Percentiles rank a stretch among this genome's conserved stretches.
These are phyloP conservation scores for Talaromyces trachyspermus DNA, from an alignment of 495 filamentous ascomycete genomes.

Conservation along the genomic window DNA sequence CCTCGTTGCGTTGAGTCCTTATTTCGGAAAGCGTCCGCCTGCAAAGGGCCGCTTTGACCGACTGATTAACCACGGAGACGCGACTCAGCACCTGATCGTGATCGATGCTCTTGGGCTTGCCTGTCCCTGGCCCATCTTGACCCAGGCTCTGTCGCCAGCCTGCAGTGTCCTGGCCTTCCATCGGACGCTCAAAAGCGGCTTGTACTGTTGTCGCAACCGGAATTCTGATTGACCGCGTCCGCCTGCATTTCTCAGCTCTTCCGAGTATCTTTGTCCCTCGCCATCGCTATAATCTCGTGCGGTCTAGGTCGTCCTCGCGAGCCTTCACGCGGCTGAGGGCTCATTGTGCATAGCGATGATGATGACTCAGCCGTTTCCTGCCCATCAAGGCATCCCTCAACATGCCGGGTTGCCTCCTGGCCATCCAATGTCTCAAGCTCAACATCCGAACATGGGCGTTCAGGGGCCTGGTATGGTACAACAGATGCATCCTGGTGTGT, in stretches of 20 bases:
- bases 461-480: slow-evolving; percentile 59
- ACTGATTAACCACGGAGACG: background rate
- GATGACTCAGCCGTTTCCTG: slow-evolving; percentile 63
- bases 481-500: slow-evolving; percentile 79
- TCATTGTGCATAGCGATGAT: slow-evolving; percentile 56
- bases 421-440: slow-evolving; percentile 64
- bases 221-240: slow-evolving; percentile 26
- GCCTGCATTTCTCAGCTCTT: slow-evolving; percentile 17
- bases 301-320: slow-evolving; percentile 10
- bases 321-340: slow-evolving; percentile 27
- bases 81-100: slow-evolving; percentile 3
- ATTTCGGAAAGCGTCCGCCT: background rate
- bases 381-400: slow-evolving; percentile 65
- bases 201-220: slow-evolving; percentile 27
- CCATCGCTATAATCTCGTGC: background rate
- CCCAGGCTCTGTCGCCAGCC: slow-evolving; percentile 21
- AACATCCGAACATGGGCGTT: slow-evolving; percentile 58
- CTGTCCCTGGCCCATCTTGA: slow-evolving; percentile 17
- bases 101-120: slow-evolving; percentile 20
- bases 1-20: slow-evolving; percentile 6
- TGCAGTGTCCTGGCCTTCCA: slow-evolving; percentile 34
- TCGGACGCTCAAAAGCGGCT: slow-evolving; percentile 38
- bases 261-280: background rate
- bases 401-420: slow-evolving; percentile 67
- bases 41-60: background rate